These are phyloP conservation scores for Antitrichia curtipendula DNA, from an alignment of 225 moss, liverwort and hornwort genomes.

Conservation along the genomic window DNA sequence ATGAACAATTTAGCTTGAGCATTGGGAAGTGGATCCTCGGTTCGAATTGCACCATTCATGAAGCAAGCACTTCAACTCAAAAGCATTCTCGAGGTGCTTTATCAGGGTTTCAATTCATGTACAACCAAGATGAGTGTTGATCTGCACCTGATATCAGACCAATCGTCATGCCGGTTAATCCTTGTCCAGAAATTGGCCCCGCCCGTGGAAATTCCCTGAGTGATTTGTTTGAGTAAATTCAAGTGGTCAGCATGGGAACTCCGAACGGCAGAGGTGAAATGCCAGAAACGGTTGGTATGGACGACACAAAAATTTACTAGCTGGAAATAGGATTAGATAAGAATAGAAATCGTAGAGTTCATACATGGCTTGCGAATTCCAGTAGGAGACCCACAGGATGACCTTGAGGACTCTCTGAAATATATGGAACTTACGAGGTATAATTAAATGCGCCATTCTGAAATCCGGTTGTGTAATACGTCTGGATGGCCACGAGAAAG, in stretches of 20 bases:
- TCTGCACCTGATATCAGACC: constrained; percentile 11
- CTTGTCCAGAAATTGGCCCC: constrained; percentile 6
- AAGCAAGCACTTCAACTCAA: not conserved
- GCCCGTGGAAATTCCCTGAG: constrained; percentile 18
- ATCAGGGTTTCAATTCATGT: not conserved
- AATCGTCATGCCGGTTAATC: not conserved
- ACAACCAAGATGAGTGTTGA: not conserved
- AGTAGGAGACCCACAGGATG: not conserved
- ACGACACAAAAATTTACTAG: not conserved
- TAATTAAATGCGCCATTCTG: constrained; percentile 66
- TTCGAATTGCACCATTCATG: not conserved
- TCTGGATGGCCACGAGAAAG: constrained; percentile 12
- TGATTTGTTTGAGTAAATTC: not conserved
- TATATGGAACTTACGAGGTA: constrained; percentile 20
- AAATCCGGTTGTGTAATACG: constrained; percentile 14
- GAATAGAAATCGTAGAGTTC: not conserved
- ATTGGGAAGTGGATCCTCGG: not conserved
- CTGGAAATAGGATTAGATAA: not conserved
- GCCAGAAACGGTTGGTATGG: not conserved
- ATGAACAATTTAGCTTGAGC: not conserved
- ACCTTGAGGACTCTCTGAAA: not conserved
- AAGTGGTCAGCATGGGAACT: not conserved
- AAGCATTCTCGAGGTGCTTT: not conserved
- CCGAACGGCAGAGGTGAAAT: not conserved
- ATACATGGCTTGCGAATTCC: not conserved